Base-by-base conservation (phyloP, 345 rosid genomes). In the Eucalyptus rudis region DNA sequence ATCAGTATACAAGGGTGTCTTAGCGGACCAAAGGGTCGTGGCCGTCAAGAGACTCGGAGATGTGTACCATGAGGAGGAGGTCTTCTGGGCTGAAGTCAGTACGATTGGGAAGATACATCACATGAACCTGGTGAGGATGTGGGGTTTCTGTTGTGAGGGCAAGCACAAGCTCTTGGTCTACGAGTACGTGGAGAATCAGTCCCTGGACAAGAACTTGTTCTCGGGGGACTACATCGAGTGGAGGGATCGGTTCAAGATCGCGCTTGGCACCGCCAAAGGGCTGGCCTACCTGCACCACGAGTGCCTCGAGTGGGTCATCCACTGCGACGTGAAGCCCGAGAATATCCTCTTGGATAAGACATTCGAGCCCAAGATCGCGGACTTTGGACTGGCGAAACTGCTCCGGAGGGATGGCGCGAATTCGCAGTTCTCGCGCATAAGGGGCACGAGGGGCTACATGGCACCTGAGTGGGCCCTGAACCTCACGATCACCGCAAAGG, bases 241-340 rank as follows among this genome's bases (percentile, higher is more conserved):
- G 97, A 68, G 87, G 76, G 90, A 91, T 22, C 90, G 97, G 84
- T 94, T 92, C 89, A 89, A 89, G 91, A 90, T 94, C 86, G 93
- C 94, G 44, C 91, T 95, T 12, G 97, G 97, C 85, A 91, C 95
- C 12, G 95, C 96, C 50, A 92, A 92, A 66, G 95, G 94, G 43
- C 90, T 94, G 89, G 95, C 96, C 36, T 93, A 95, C 88, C 90
- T 94, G 86, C 97, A 95, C 89, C 93, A 93, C 25, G 96, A 93
- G 86, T 95, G 95, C 87, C 91, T 93, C 49, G 95, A 94, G 58
- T 92, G 94, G 91, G 92, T 95, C 66, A 89, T 94, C 45, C 97
- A 95, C 51, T 95, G 97, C 19, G 95, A 95, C 85, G 92, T 94
- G n/a, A 94, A 95, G 88, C 95, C 97, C 16, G 94, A 93, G 86